Conservation (phyloP, 1,284 basidiomycete genomes). For the Ustilago vetiveriae region DNA sequence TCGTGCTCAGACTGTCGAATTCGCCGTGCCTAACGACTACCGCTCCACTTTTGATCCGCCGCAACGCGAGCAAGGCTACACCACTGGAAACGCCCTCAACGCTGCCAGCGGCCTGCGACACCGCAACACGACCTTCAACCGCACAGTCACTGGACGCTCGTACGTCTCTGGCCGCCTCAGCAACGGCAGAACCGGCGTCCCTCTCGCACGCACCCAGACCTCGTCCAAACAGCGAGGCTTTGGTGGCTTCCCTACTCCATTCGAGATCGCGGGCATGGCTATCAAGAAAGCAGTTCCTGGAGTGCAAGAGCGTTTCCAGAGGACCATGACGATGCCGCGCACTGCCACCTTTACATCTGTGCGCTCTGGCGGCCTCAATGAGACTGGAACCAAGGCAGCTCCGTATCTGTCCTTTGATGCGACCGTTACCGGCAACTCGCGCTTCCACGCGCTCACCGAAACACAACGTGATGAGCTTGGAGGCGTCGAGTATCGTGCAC, state of each 20-base stretch:
- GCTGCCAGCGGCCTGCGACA: conserved; percentile 18
- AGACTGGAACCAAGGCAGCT: conserved; percentile 68
- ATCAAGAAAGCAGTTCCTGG: conserved; percentile 47
- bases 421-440: conserved; percentile 75
- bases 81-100: conserved; percentile 10
- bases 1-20: conserved; percentile 73
- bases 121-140: conserved; percentile 28
- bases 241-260: conserved; percentile 89
- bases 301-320: conserved; percentile 48
- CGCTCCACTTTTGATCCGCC: conserved; percentile 17
- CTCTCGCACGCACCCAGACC: conserved; percentile 68
- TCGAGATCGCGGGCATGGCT: conserved; percentile 73
- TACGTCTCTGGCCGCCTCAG: conserved; percentile 33
- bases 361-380: conserved; percentile 60
- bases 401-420: conserved; percentile 84
- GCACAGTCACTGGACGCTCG: conserved; percentile 48
- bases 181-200: conserved; percentile 45
- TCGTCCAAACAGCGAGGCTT: conserved; percentile 71
- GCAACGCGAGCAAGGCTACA: conserved; percentile 21
- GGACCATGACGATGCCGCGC: conserved; percentile 74
- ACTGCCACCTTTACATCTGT: conserved; percentile 74
- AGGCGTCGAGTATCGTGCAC: conserved; percentile 91
- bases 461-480: conserved; percentile 91
- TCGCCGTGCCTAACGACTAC: conserved; percentile 68
- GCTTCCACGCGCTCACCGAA: conserved; percentile 80